Evolutionary conservation across 441 rosid genomes (phyloP), one percentile per base, ranked within the genome.

Genomic region (California macrophylla): DNA sequence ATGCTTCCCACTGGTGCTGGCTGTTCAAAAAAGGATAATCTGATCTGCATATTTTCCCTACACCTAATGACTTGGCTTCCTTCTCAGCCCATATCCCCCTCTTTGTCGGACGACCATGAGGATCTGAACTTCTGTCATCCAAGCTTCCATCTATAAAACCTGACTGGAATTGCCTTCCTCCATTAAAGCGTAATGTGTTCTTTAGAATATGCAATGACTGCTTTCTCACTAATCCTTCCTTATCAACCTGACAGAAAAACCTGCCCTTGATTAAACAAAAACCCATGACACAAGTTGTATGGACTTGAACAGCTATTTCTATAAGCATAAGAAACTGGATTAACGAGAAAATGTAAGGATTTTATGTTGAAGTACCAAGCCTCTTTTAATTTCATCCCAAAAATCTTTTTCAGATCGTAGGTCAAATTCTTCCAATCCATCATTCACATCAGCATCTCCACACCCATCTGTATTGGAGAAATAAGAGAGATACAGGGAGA

Each of bases 11-110:
- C 64, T 83, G 88, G 79, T 85, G 89, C 76, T 69, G 82, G 77
- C 70, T 72, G 64, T 79, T 79, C 78, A 83, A 73, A 52, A 73
- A 76, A 69, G 86, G 83, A 70, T 85, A 85, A 58, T 72, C 64
- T 64, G 85, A 75, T 75, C 67, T 77, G 81, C 79, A 83, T 68
- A 81, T 69, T 71, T 83, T 83, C 66, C 86, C 96, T 38, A 91
- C 88, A 61, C 97, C 97, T 54, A 94, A 81, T 8, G 99, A 94
- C 80, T 83, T 85, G 72, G 96, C 97, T 87, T 94, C 99, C 81
- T 85, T 89, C 38, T 86, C 82, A 62, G 99, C 99, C 92, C 94
- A 94, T 52, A 68, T 40, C 76, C 84, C 99, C 77, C 88, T 87
- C 82, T 79, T 94, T 62, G 97, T 83, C 90, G 84, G 74, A 60